A percentile compares a stretch with the other conserved stretches of the same genome.
Evolutionary conservation across 805 yeast species (phyloP).

Genomic region (Saccharomycopsis fibuligera): DNA sequence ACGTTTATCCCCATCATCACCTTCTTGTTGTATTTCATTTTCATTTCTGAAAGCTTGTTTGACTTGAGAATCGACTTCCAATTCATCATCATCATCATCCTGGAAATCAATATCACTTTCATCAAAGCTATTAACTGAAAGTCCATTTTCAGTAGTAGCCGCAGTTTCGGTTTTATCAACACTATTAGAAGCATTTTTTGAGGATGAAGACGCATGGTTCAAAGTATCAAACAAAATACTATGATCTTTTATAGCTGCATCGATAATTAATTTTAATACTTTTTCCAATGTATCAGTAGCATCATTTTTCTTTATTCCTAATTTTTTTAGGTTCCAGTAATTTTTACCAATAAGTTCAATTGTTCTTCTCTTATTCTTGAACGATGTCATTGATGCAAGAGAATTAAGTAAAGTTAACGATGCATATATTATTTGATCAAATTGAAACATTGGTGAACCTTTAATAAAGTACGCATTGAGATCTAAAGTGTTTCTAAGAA

Average conservation of each 20-base stretch:
- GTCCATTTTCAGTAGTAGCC: conserved; percentile 2
- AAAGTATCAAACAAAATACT: conserved; percentile 5
- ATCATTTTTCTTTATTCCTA: conserved; percentile 51
- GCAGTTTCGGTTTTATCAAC: conserved; percentile 17
- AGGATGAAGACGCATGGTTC: too few relatives aligned
- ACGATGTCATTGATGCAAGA: conserved; percentile 29
- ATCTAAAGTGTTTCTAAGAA: conserved; percentile 38
- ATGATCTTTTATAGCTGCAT: conserved; percentile 31
- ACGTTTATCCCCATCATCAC: background rate
- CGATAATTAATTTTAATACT: conserved; percentile 46
- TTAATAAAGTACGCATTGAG: conserved; percentile 41
- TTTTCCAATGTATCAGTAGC: conserved; percentile 56
- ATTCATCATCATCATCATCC: conserved; percentile 12
- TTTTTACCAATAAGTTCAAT: conserved; percentile 44
- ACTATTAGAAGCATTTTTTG: too few relatives aligned
- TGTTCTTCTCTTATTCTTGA: conserved; percentile 35
- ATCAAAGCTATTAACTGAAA: conserved; percentile 2
- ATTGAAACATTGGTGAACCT: conserved; percentile 49
- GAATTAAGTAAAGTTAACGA: conserved; percentile 47
- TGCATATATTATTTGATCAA: conserved; percentile 49
- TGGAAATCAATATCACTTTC: conserved; percentile 7
- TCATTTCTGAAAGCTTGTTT: too few relatives aligned
- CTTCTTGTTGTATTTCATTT: too few relatives aligned
- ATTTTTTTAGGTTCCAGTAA: conserved; percentile 53
- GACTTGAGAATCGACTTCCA: conserved; percentile 3